phyloP scores from a whole-genome alignment of 495 filamentous ascomycete genomes.

The Hyphodiscus hymeniophilus region DNA sequence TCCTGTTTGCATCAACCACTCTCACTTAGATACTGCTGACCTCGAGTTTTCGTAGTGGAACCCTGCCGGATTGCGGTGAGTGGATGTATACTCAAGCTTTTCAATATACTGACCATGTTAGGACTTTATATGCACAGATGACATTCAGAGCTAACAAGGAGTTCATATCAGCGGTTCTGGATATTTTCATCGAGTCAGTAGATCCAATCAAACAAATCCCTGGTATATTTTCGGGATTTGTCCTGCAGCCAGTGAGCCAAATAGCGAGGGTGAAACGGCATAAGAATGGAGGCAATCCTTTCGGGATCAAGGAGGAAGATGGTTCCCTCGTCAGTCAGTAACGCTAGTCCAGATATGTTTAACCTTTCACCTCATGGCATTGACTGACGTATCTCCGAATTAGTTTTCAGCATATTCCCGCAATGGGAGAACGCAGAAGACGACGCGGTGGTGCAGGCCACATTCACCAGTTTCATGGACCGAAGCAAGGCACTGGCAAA shows the following conservation, averaged over 20 bases:
- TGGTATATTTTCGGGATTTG: constrained; percentile 29
- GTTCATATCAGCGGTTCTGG: constrained; percentile 28
- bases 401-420: constrained; percentile 20
- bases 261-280: constrained; percentile 32
- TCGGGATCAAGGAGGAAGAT: constrained; percentile 34
- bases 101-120: neutral
- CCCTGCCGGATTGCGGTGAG: constrained; percentile 12
- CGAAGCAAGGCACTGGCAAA: neutral
- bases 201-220: constrained; percentile 26
- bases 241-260: constrained; percentile 36
- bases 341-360: too few species aligned
- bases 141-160: constrained; percentile 30
- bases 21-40: constrained; percentile 32
- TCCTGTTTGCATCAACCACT: constrained; percentile 4
- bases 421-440: neutral
- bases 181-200: constrained; percentile 30
- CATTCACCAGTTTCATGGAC: neutral
- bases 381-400: too few species aligned
- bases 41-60: constrained; percentile 31
- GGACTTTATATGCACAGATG: neutral
- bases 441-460: neutral
- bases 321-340: constrained; percentile 28
- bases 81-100: neutral
- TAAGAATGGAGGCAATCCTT: constrained; percentile 40
- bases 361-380: too few species aligned